Percentiles rank a stretch among this genome's conserved stretches.
phyloP scores from a whole-genome alignment of 2,329 filamentous ascomycete genomes.

The Boeremia lycopersici region DNA sequence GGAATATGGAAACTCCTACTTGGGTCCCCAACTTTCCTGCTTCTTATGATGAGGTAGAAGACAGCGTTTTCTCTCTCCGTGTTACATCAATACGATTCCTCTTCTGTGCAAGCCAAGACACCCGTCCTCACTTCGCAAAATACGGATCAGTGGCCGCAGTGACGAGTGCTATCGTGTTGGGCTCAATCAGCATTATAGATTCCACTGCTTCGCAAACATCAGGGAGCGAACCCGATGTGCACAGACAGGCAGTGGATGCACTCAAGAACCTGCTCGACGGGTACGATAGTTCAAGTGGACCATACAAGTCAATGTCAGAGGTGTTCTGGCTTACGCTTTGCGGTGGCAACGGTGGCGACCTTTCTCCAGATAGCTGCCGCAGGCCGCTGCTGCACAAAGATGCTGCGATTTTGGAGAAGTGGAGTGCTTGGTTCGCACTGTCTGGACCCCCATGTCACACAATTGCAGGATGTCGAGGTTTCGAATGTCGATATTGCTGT shows the following conservation, averaged over 20 bases:
- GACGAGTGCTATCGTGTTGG: neutral
- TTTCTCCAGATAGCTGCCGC: neutral
- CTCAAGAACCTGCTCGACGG: neutral
- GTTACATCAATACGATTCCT: too few species aligned
- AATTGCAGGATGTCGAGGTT: neutral
- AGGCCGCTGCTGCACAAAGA: neutral
- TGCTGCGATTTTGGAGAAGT: neutral
- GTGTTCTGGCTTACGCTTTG: neutral
- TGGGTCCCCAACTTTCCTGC: neutral
- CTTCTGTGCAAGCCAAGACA: neutral
- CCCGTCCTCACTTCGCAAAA: neutral
- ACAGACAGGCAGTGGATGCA: neutral
- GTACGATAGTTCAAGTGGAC: neutral
- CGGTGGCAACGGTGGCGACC: neutral
- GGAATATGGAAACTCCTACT: neutral
- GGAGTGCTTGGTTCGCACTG: neutral
- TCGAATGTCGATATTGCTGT: neutral
- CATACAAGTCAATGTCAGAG: neutral
- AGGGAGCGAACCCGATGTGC: too few species aligned
- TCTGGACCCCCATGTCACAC: neutral
- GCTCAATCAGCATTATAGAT: neutral
- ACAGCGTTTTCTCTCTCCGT: neutral
- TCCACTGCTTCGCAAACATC: too few species aligned
- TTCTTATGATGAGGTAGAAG: neutral
- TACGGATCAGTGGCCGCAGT: neutral